Percentiles rank a stretch among this genome's conserved stretches.
Conservation (phyloP, 495 filamentous ascomycete species). For the Aspergillus affinis region DNA sequence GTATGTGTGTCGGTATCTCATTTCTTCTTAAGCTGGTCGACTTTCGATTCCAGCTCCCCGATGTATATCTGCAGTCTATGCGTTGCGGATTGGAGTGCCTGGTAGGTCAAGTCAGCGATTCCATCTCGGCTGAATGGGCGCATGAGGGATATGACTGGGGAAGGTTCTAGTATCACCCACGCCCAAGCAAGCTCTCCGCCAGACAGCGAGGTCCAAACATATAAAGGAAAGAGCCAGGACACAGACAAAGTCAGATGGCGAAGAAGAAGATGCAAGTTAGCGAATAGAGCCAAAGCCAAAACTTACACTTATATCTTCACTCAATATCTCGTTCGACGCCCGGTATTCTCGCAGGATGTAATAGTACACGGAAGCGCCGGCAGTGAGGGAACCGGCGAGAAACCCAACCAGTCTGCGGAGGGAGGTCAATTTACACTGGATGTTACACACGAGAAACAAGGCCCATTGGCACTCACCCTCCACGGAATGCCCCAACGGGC, state of each 20-base stretch:
- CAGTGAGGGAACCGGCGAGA: slow-evolving; percentile 77
- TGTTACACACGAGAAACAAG: not conserved
- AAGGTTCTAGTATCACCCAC: not conserved
- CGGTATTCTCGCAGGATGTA: slow-evolving; percentile 92
- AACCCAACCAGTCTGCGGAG: slow-evolving; percentile 80
- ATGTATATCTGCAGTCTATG: slow-evolving; percentile 84
- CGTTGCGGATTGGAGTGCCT: slow-evolving; percentile 88
- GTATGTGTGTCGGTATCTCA: slow-evolving; percentile 12
- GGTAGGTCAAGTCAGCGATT: slow-evolving; percentile 12
- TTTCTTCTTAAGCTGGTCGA: slow-evolving; percentile 67
- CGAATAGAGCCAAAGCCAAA: slow-evolving; percentile 17
- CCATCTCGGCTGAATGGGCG: not conserved
- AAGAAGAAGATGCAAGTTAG: slow-evolving; percentile 2
- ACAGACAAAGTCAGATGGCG: not conserved
- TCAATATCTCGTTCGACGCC: slow-evolving; percentile 88
- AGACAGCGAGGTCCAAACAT: not conserved
- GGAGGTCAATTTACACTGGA: slow-evolving; percentile 3
- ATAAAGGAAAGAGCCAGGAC: slow-evolving; percentile 10
- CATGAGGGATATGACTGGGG: not conserved
- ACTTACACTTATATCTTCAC: slow-evolving; percentile 94
- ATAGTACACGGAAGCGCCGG: slow-evolving; percentile 81
- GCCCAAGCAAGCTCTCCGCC: not conserved
- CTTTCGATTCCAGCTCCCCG: slow-evolving; percentile 74
- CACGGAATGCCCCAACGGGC: slow-evolving; percentile 87
- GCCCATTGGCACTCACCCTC: slow-evolving; percentile 64